A percentile compares a stretch with the other conserved stretches of the same genome.
These are phyloP conservation scores for Schizochytrium sp. DNA, from an alignment of 108 stramenopile species.

Conservation along the genomic window DNA sequence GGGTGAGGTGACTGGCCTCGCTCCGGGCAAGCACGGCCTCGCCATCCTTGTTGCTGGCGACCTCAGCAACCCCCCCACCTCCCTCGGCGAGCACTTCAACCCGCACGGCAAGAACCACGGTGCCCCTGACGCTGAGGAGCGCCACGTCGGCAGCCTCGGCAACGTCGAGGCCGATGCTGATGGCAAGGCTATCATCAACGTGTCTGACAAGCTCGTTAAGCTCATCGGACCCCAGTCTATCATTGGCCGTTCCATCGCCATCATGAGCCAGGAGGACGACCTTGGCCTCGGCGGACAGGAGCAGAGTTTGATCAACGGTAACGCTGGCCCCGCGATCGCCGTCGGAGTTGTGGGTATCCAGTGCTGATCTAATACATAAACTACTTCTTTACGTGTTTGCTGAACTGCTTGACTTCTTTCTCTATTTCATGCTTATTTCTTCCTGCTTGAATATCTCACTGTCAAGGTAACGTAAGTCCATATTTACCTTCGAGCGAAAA, in stretches of 20 bases:
- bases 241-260: slow-evolving; percentile 88
- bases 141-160: slow-evolving; percentile 91
- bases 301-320: slow-evolving; percentile 85
- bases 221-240: slow-evolving; percentile 91
- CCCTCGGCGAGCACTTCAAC: slow-evolving; percentile 88
- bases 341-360: slow-evolving; percentile 89
- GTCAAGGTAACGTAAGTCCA: not conserved
- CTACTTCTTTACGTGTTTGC: not conserved
- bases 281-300: slow-evolving; percentile 91
- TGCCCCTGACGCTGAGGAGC: slow-evolving; percentile 84
- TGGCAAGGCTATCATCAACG: slow-evolving; percentile 79
- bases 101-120: slow-evolving; percentile 88
- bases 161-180: slow-evolving; percentile 79
- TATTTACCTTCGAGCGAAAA: no score
- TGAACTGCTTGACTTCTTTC: not conserved
- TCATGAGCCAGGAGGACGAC: slow-evolving; percentile 90
- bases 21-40: slow-evolving; percentile 88
- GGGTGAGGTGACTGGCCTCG: slow-evolving; percentile 82
- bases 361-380: not conserved
- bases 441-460: not conserved
- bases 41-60: slow-evolving; percentile 86
- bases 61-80: slow-evolving; percentile 80
- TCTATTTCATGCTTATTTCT: not conserved
- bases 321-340: slow-evolving; percentile 87
- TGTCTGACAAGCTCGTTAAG: slow-evolving; percentile 85